These are phyloP conservation scores for Populus ilicifolia DNA, from an alignment of 345 rosid genomes.

Conservation along the genomic window DNA sequence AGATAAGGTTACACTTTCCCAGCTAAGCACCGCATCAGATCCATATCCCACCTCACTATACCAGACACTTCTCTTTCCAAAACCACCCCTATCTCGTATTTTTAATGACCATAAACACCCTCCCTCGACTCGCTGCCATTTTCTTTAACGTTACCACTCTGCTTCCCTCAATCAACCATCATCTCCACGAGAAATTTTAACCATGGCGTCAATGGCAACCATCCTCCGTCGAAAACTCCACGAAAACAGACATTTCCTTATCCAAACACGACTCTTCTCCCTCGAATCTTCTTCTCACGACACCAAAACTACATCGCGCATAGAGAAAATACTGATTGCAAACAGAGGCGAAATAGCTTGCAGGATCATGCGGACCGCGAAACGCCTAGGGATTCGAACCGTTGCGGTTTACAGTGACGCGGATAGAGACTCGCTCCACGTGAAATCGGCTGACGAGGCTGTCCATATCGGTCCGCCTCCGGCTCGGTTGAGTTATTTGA, in stretches of 20 bases:
- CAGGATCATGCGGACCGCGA: conserved; percentile 74
- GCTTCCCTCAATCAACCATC: not conserved
- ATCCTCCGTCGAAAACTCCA: conserved; percentile 48
- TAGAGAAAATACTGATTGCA: conserved; percentile 75
- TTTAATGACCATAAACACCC: conserved; percentile 1
- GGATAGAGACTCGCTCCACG: conserved; percentile 73
- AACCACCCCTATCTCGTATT: not conserved
- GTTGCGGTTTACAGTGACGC: conserved; percentile 92
- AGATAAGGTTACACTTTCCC: not conserved
- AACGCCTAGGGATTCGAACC: conserved; percentile 70
- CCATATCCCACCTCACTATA: conserved; percentile 4
- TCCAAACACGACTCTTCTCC: conserved; percentile 35
- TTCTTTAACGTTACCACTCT: not conserved
- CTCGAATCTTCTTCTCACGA: conserved; percentile 11
- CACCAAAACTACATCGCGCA: conserved; percentile 23
- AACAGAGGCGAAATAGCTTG: conserved; percentile 91
- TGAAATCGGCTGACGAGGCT: conserved; percentile 85
- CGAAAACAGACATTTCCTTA: conserved; percentile 19
- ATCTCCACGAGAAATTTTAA: not conserved
- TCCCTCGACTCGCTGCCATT: not conserved
- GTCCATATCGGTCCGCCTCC: conserved; percentile 75
- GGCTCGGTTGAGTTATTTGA: conserved; percentile 78
- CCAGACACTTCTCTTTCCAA: not conserved
- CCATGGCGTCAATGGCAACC: conserved; percentile 52
- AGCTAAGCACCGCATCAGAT: conserved; percentile 12